Evolutionary conservation across 225 moss, liverwort and hornwort genomes (phyloP).

Genomic region (Marchantia polymorpha): DNA sequence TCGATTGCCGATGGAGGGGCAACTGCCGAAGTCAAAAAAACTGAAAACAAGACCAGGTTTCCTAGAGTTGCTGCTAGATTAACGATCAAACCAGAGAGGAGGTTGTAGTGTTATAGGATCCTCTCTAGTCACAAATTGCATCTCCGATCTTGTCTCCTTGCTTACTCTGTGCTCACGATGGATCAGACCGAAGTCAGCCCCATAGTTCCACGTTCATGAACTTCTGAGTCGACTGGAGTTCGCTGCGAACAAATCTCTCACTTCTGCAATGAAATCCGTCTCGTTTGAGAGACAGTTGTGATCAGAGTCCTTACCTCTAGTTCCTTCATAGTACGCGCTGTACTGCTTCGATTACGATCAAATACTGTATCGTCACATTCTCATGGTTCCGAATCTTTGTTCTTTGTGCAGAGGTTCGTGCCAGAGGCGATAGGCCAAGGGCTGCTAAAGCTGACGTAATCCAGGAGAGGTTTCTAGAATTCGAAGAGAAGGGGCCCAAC

Average conservation of each 20-base stretch:
- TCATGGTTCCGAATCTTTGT: background rate
- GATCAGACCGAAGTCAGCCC: background rate
- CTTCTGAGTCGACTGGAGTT: background rate
- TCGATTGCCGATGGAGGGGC: too few species aligned
- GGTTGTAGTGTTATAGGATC: too few species aligned
- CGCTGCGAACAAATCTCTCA: background rate
- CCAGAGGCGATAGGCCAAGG: background rate
- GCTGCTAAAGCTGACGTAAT: background rate
- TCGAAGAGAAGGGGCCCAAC: slow-evolving; percentile 20
- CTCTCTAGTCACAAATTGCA: background rate
- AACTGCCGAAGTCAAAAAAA: too few species aligned
- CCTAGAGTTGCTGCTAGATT: too few species aligned
- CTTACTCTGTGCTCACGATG: background rate
- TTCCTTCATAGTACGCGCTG: background rate
- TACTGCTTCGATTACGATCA: too few species aligned
- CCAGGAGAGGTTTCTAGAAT: slow-evolving; percentile 15
- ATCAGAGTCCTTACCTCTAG: background rate
- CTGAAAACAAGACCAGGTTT: too few species aligned
- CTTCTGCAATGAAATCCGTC: too few species aligned
- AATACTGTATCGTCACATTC: background rate
- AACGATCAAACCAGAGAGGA: too few species aligned
- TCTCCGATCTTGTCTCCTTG: background rate
- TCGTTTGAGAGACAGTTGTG: background rate
- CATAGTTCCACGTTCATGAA: background rate
- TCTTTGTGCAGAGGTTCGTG: background rate